These are phyloP conservation scores for Amanita rubescens DNA, from an alignment of 768 basidiomycete genomes.

Conservation along the genomic window DNA sequence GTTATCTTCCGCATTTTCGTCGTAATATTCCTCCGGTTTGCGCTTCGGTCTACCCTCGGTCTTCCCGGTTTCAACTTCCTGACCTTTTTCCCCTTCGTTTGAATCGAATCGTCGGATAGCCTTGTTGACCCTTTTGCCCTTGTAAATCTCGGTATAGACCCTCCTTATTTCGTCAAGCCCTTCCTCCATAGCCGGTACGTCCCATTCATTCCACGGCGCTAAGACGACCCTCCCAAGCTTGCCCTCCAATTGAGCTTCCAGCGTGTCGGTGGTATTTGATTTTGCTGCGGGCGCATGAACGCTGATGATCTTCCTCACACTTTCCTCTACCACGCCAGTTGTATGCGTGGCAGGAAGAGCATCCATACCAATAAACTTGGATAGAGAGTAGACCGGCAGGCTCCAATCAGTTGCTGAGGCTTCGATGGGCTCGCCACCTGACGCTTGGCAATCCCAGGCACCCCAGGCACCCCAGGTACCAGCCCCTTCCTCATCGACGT, in stretches of 20 bases:
- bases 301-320: conserved; percentile 49
- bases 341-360: conserved; percentile 54
- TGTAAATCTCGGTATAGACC: conserved; percentile 6
- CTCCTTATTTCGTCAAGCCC: not conserved
- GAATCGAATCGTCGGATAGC: not conserved
- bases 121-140: conserved; percentile 1
- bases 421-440: not conserved
- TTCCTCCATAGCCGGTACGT: conserved; percentile 13
- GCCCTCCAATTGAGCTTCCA: conserved; percentile 32
- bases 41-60: not conserved
- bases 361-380: conserved; percentile 46
- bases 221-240: conserved; percentile 30
- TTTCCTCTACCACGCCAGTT: conserved; percentile 58
- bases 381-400: conserved; percentile 21
- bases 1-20: conserved; percentile 19
- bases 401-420: conserved; percentile 11
- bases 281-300: conserved; percentile 30
- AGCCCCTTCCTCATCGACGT: not conserved
- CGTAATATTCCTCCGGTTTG: conserved; percentile 1
- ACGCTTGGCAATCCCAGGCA: not conserved
- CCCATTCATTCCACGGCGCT: conserved; percentile 36
- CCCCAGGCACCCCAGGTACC: too few relatives aligned
- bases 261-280: conserved; percentile 21
- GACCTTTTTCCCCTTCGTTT: not conserved
- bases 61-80: not conserved